Percentiles rank a stretch among this genome's conserved stretches.
These are phyloP conservation scores for Magnolia officinalis DNA, from an alignment of 164 flowering plant species.

Conservation along the genomic window DNA sequence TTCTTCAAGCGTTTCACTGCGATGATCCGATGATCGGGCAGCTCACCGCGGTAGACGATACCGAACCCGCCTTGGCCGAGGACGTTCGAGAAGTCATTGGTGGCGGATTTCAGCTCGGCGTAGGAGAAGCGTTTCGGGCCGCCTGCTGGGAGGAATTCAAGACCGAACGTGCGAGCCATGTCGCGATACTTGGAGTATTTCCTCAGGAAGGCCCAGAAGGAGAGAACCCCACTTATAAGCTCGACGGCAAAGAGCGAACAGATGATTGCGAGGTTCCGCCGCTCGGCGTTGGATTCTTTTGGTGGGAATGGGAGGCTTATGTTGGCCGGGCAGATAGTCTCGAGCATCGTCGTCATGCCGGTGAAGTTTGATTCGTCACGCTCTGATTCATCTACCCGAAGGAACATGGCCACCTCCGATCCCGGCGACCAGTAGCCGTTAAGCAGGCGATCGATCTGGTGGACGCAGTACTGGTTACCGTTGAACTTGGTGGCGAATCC, in stretches of 20 bases:
- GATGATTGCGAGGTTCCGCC: slow-evolving; percentile 52
- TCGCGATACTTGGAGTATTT: slow-evolving; percentile 63
- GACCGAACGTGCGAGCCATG: slow-evolving; percentile 69
- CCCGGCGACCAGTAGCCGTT: slow-evolving; percentile 75
- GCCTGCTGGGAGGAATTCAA: slow-evolving; percentile 61
- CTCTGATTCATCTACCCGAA: slow-evolving; percentile 45
- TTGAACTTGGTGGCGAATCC: slow-evolving; percentile 53
- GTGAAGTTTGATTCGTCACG: slow-evolving; percentile 42
- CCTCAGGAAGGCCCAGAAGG: slow-evolving; percentile 65
- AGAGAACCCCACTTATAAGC: slow-evolving; percentile 50
- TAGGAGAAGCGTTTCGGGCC: slow-evolving; percentile 69
- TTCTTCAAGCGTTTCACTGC: slow-evolving; percentile 63
- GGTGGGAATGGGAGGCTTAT: slow-evolving; percentile 62
- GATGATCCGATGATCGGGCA: slow-evolving; percentile 54
- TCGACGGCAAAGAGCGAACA: slow-evolving; percentile 54
- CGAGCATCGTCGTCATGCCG: slow-evolving; percentile 46
- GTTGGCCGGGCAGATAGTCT: slow-evolving; percentile 49
- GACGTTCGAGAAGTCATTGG: slow-evolving; percentile 47
- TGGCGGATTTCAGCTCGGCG: slow-evolving; percentile 60
- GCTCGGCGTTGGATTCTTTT: slow-evolving; percentile 31
- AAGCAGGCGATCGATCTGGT: slow-evolving; percentile 32
- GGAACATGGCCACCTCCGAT: slow-evolving; percentile 34
- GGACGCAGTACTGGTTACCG: slow-evolving; percentile 45
- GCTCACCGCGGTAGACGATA: slow-evolving; percentile 56
- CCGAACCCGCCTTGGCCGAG: slow-evolving; percentile 78